These are phyloP conservation scores for Trebouxia sp. DNA, from an alignment of 139 green algal genomes.

Conservation along the genomic window DNA sequence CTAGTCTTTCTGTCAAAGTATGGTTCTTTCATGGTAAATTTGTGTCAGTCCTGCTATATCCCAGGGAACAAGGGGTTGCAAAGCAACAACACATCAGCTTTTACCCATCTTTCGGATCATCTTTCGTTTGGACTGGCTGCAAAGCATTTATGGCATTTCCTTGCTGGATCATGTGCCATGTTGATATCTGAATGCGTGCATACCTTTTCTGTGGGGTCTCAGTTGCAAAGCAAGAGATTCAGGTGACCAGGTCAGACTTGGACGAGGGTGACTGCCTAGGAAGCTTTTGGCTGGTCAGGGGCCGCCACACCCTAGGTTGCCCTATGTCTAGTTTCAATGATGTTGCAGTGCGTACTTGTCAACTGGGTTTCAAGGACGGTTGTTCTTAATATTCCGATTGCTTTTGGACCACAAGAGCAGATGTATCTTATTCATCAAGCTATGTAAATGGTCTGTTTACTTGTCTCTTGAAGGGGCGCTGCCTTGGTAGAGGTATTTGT, in stretches of 20 bases:
- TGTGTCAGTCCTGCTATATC: constrained; percentile 9
- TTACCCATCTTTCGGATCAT: no score
- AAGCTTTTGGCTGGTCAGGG: neutral
- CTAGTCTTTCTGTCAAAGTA: neutral
- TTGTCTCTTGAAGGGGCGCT: neutral
- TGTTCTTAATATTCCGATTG: neutral
- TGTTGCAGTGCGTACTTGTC: neutral
- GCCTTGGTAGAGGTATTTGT: neutral
- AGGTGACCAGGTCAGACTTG: neutral
- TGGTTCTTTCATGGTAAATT: neutral
- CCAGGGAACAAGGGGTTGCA: neutral
- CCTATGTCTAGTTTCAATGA: neutral
- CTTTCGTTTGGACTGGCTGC: no score
- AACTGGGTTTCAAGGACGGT: neutral
- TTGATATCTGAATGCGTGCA: neutral
- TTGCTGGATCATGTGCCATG: constrained; percentile 2
- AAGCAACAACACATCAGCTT: no score
- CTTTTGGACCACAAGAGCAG: neutral
- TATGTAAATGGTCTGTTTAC: no score
- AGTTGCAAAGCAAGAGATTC: neutral
- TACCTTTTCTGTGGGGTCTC: neutral
- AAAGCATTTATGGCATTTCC: neutral
- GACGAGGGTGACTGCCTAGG: neutral
- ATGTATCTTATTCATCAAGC: no score
- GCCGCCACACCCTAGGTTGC: neutral